A percentile compares a stretch with the other conserved stretches of the same genome.
Evolutionary conservation across 768 basidiomycete genomes (phyloP).

Genomic region (Russula griseocarnosa): DNA sequence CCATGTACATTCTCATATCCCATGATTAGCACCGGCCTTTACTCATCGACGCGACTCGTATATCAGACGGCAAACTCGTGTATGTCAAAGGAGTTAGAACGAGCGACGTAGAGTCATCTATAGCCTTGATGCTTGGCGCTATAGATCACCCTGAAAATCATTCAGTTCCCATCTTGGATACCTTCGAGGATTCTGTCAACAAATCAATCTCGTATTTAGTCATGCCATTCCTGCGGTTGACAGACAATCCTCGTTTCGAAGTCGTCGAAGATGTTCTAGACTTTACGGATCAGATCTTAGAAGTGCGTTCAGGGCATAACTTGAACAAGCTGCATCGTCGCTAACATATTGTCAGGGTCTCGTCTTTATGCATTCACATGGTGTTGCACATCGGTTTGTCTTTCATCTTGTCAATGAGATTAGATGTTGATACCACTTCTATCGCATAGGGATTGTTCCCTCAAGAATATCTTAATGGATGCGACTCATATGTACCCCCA

Average conservation of each 20-base stretch:
- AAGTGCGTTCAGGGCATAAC: neutral
- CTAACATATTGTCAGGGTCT: conserved; percentile 13
- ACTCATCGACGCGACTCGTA: conserved; percentile 18
- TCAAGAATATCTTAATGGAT: too few species aligned
- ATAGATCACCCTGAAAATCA: conserved; percentile 11
- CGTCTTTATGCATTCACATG: conserved; percentile 20
- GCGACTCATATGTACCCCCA: neutral
- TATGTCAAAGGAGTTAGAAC: conserved; percentile 6
- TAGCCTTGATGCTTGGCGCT: conserved; percentile 20
- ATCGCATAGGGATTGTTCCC: conserved; percentile 5
- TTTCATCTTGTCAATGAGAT: neutral
- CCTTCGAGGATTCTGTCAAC: too few species aligned
- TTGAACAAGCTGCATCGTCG: too few species aligned
- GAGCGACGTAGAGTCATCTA: conserved; percentile 21
- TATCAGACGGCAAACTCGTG: conserved; percentile 29
- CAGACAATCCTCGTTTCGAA: too few species aligned
- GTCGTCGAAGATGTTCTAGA: neutral
- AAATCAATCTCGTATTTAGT: too few species aligned
- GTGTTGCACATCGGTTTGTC: conserved; percentile 1
- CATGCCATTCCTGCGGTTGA: too few species aligned
- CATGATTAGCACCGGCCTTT: neutral
- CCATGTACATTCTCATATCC: neutral
- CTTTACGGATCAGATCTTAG: conserved; percentile 19
- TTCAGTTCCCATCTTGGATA: too few species aligned
- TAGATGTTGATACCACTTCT: neutral